Percentiles rank a stretch among this genome's conserved stretches.
Evolutionary conservation across 345 rosid species (phyloP).

Genomic region (Bruguiera parviflora): DNA sequence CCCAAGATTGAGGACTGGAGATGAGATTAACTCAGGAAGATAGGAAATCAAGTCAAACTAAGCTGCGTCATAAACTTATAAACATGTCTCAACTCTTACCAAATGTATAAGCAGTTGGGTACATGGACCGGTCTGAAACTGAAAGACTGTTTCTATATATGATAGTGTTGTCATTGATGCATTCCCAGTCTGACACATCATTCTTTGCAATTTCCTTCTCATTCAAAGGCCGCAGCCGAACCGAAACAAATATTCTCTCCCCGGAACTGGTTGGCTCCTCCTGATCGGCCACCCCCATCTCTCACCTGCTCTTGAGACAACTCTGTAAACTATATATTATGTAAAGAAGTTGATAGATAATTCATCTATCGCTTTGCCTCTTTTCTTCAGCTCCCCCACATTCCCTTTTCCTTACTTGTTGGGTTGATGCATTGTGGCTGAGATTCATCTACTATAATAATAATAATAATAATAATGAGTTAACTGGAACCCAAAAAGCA

Average conservation of each 20-base stretch:
- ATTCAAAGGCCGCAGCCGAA: conserved; percentile 83
- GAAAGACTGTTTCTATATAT: conserved; percentile 69
- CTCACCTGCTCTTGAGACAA: conserved; percentile 26
- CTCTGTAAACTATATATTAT: conserved; percentile 13
- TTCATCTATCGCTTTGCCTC: conserved; percentile 9
- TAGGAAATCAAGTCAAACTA: conserved; percentile 7
- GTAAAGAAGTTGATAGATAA: conserved; percentile 11
- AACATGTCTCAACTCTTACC: conserved; percentile 44
- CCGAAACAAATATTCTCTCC: conserved; percentile 80
- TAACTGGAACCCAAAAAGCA: conserved; percentile 23
- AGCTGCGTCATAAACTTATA: neutral
- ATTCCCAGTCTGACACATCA: conserved; percentile 92
- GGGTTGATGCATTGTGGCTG: conserved; percentile 13
- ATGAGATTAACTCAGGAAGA: neutral
- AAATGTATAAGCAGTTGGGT: conserved; percentile 80
- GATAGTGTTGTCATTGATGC: conserved; percentile 64
- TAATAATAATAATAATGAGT: neutral
- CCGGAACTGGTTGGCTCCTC: conserved; percentile 45
- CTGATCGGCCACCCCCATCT: conserved; percentile 47
- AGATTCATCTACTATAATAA: conserved; percentile 9
- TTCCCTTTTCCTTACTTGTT: conserved; percentile 16
- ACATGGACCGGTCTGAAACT: conserved; percentile 81
- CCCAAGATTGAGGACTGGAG: neutral
- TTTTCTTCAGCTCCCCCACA: conserved; percentile 13
- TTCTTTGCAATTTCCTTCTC: conserved; percentile 65